Evolutionary conservation across 2,329 filamentous ascomycete genomes (phyloP).

Genomic region (Colletotrichum siamense): DNA sequence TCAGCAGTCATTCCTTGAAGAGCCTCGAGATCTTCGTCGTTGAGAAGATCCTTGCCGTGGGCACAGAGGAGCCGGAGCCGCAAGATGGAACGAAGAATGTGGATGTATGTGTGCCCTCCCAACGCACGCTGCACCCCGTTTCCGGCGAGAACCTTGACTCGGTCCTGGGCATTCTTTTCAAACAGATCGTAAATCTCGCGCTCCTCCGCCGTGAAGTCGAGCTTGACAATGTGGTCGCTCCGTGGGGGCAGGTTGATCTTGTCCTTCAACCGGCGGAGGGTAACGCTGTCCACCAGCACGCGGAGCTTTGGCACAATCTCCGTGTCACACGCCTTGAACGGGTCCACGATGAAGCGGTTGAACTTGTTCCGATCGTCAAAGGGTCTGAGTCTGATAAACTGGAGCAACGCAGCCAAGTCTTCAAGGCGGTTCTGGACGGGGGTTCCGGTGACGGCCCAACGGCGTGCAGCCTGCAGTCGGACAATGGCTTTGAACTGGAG

Average conservation of each 20-base stretch:
- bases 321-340: conserved; percentile 86
- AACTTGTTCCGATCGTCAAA: conserved; percentile 84
- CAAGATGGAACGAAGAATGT: conserved; percentile 90
- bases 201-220: conserved; percentile 81
- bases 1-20: conserved; percentile 83
- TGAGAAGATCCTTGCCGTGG: conserved; percentile 90
- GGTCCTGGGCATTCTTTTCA: conserved; percentile 78
- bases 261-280: conserved; percentile 88
- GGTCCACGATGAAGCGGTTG: conserved; percentile 77
- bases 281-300: conserved; percentile 92
- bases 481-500: conserved; percentile 86
- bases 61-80: conserved; percentile 90
- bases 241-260: conserved; percentile 82
- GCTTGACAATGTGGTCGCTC: conserved; percentile 72
- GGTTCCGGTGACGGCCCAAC: conserved; percentile 97
- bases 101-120: conserved; percentile 88
- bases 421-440: conserved; percentile 94
- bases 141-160: conserved; percentile 76
- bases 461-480: conserved; percentile 76
- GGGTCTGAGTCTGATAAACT: conserved; percentile 82
- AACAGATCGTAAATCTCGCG: conserved; percentile 83
- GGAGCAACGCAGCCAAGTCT: conserved; percentile 85
- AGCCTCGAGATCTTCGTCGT: conserved; percentile 79
- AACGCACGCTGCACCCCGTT: conserved; percentile 63
- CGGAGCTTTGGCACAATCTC: conserved; percentile 85